A percentile compares a stretch with the other conserved stretches of the same genome.
Evolutionary conservation across 2,329 filamentous ascomycete species (phyloP).

Genomic region (Aspergillus cejpii): DNA sequence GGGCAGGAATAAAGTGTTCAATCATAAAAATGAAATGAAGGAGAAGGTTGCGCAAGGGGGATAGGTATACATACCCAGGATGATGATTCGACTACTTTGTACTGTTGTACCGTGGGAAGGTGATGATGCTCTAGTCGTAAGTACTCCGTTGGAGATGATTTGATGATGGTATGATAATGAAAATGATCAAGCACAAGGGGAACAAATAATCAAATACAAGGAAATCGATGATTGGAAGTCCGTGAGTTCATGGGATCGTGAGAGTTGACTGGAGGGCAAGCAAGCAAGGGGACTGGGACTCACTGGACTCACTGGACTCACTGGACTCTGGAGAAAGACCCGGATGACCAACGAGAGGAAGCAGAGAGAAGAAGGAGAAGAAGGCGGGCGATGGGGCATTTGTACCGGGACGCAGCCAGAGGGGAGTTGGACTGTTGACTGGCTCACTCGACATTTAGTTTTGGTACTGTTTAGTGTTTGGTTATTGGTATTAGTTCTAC

Average conservation of each 20-base stretch:
- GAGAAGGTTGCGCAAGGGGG: slow-evolving; percentile 13
- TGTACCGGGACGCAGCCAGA: slow-evolving; percentile 28
- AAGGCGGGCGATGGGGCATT: slow-evolving; percentile 38
- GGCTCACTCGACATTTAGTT: slow-evolving; percentile 22
- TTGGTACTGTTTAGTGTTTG: slow-evolving; percentile 16
- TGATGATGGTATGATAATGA: not conserved
- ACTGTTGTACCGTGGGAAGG: slow-evolving; percentile 13
- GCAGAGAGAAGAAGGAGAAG: slow-evolving; percentile 34
- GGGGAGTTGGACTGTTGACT: no score
- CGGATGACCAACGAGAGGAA: slow-evolving; percentile 39
- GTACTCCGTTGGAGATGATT: no score
- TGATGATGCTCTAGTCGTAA: no score
- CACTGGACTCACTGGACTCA: no score
- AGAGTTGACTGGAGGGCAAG: slow-evolving; percentile 23
- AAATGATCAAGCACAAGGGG: slow-evolving; percentile 15
- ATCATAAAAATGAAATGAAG: slow-evolving; percentile 9
- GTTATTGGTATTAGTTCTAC: no score
- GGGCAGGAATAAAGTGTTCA: slow-evolving; percentile 12
- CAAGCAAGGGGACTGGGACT: slow-evolving; percentile 25
- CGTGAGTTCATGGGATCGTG: slow-evolving; percentile 18
- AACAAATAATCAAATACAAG: slow-evolving; percentile 18
- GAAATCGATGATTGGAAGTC: slow-evolving; percentile 15
- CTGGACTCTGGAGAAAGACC: no score
- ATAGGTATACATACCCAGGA: slow-evolving; percentile 18
- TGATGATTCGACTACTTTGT: slow-evolving; percentile 18